Percentiles rank a stretch among this genome's conserved stretches.
phyloP scores from a whole-genome alignment of 2,329 filamentous ascomycete genomes.

The Grosmannia penicillata region DNA sequence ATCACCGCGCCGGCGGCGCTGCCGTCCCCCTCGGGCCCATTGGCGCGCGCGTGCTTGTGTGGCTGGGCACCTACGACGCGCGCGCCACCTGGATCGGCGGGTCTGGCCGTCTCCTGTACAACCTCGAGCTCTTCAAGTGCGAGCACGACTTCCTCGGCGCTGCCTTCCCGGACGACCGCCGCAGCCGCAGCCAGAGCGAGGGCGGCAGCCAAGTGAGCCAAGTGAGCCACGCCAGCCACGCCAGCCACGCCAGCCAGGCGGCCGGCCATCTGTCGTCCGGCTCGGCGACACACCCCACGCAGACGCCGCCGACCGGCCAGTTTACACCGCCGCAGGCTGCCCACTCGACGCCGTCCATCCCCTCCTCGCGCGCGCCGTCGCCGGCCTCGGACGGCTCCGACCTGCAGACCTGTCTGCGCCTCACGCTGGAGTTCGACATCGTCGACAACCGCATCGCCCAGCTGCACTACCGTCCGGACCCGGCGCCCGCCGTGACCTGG shows the following conservation, averaged over 20 bases:
- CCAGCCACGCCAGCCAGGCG: neutral
- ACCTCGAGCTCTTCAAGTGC: constrained; percentile 1
- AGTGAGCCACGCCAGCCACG: too few relatives aligned
- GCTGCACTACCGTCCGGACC: neutral
- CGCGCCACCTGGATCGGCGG: constrained; percentile 3
- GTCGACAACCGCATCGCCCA: constrained; percentile 5
- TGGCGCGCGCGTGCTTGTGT: constrained; percentile 4
- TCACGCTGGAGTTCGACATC: constrained; percentile 3
- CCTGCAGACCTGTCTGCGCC: constrained; percentile 2
- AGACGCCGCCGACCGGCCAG: neutral
- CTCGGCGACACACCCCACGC: too few relatives aligned
- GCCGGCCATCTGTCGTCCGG: too few relatives aligned
- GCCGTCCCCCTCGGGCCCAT: neutral
- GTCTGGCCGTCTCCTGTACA: constrained; percentile 2
- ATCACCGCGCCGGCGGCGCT: neutral
- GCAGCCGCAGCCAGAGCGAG: neutral
- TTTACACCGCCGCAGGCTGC: neutral
- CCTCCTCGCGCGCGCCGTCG: neutral
- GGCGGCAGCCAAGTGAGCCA: neutral
- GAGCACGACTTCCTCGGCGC: constrained; percentile 2
- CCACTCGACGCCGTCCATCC: neutral
- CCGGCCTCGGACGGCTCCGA: neutral
- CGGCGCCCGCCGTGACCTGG: constrained; percentile 1
- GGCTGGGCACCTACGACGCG: constrained; percentile 5
- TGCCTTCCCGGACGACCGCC: neutral